phyloP scores from a whole-genome alignment of 2,329 filamentous ascomycete genomes.

The Elsinoe arachidis region DNA sequence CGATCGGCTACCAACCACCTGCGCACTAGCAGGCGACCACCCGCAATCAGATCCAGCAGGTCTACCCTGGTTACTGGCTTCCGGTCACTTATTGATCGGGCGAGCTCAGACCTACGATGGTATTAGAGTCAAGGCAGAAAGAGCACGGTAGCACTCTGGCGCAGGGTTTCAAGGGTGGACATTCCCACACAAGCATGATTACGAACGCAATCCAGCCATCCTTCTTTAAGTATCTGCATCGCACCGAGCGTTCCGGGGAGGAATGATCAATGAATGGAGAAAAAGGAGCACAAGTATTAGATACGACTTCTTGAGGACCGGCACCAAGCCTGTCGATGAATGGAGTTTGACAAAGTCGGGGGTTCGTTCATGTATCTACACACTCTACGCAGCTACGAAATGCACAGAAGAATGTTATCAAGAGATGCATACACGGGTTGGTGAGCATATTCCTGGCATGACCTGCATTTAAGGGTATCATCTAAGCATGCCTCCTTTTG shows the following conservation, averaged over 20 bases:
- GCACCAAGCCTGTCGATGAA: neutral
- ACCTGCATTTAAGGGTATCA: neutral
- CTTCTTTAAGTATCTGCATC: neutral
- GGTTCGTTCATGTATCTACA: constrained; percentile 5
- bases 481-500: neutral
- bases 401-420: constrained; percentile 9
- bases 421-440: neutral
- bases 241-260: constrained; percentile 4
- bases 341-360: neutral
- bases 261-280: neutral
- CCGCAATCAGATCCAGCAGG: neutral
- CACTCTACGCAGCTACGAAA: constrained; percentile 12
- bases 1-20: constrained; percentile 77
- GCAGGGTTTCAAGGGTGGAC: neutral
- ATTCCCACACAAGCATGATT: neutral
- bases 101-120: neutral
- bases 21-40: constrained; percentile 16
- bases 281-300: neutral
- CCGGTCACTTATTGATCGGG: neutral
- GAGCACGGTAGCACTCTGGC: neutral
- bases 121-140: neutral
- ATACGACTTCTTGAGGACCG: neutral
- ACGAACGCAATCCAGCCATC: neutral
- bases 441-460: neutral
- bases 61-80: neutral